A percentile compares a stretch with the other conserved stretches of the same genome.
Evolutionary conservation across 2,329 filamentous ascomycete genomes (phyloP).

Genomic region (Penicillium sp.): DNA sequence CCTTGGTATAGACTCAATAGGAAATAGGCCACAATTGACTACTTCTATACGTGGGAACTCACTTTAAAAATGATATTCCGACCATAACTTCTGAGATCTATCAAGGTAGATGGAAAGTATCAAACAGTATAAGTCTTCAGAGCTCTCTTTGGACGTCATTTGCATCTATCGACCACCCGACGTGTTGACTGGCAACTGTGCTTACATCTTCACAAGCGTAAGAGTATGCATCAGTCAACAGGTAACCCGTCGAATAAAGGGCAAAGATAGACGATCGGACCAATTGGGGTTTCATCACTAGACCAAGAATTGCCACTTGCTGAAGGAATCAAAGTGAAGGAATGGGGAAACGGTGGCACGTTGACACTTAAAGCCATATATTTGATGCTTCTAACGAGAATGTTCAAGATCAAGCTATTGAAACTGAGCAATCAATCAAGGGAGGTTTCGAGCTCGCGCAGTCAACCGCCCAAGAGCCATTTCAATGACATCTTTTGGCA

Average conservation of each 20-base stretch:
- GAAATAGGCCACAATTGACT: conserved; percentile 2
- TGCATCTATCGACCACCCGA: conserved; percentile 8
- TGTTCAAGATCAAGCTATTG: too few relatives aligned
- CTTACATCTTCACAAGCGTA: conserved; percentile 25
- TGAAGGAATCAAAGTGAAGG: neutral
- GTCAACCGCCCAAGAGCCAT: conserved; percentile 40
- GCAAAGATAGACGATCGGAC: conserved; percentile 20
- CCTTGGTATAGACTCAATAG: conserved; percentile 21
- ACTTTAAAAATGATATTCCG: too few relatives aligned
- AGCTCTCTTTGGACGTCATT: conserved; percentile 41
- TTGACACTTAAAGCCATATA: neutral
- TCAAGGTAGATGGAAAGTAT: neutral
- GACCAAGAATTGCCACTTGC: conserved; percentile 10
- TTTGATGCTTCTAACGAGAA: too few relatives aligned
- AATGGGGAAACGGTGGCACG: neutral
- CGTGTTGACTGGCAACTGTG: conserved; percentile 15
- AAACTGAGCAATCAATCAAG: conserved; percentile 1
- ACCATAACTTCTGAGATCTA: too few relatives aligned
- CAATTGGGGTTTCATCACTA: conserved; percentile 33
- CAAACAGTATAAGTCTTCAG: conserved; percentile 22
- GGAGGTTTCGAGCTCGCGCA: conserved; percentile 22
- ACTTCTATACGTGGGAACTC: too few relatives aligned
- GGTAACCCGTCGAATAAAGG: conserved; percentile 2
- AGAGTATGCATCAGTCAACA: conserved; percentile 31
- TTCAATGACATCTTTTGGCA: conserved; percentile 42